Evolutionary conservation across 2,329 filamentous ascomycete genomes (phyloP).

Genomic region (Fusarium neocosmosporiellum): DNA sequence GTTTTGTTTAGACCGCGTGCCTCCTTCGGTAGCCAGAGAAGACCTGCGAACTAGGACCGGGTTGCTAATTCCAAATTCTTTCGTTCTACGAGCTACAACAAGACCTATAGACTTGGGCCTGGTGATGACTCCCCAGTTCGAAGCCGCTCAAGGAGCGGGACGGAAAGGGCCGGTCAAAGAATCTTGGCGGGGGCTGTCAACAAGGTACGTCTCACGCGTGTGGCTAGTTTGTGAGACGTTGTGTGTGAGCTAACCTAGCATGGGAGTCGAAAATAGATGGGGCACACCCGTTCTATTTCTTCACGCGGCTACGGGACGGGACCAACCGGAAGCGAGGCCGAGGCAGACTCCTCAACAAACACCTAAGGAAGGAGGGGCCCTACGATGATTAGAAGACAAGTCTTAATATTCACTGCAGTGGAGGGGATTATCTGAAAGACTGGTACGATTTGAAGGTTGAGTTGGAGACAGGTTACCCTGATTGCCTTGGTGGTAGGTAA

Average conservation of each 20-base stretch:
- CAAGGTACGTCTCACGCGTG: background rate
- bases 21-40: accelerated
- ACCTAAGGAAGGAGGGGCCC: background rate
- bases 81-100: background rate
- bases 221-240: background rate
- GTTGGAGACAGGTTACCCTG: background rate
- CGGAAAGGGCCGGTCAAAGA: background rate
- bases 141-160: background rate
- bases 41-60: accelerated
- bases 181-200: background rate
- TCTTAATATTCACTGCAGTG: background rate
- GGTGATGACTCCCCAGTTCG: background rate
- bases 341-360: background rate
- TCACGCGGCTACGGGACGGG: background rate
- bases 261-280: background rate
- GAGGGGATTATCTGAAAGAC: accelerated
- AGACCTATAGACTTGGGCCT: background rate
- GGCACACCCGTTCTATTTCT: background rate
- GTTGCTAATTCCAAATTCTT: accelerated
- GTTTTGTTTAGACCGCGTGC: background rate
- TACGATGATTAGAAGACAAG: background rate
- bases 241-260: background rate
- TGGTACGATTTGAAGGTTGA: background rate
- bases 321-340: background rate
- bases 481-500: background rate